These are phyloP conservation scores for Camptophora hylomeconis DNA, from an alignment of 2,329 filamentous ascomycete species.

Conservation along the genomic window DNA sequence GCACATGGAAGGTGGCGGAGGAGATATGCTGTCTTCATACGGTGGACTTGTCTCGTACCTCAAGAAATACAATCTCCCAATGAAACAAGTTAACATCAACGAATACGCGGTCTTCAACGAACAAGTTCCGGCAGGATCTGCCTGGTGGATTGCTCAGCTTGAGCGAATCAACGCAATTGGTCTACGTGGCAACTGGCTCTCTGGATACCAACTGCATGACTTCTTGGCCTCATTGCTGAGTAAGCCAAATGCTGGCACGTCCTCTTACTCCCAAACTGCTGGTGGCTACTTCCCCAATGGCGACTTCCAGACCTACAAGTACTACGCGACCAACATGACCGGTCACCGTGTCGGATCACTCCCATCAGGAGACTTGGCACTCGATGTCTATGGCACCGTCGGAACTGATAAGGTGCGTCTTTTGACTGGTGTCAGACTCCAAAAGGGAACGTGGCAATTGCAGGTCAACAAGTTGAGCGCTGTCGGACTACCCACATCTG, in stretches of 20 bases:
- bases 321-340: slow-evolving; percentile 34
- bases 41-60: slow-evolving; percentile 12
- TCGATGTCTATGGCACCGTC: no score
- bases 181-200: slow-evolving; percentile 35
- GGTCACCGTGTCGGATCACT: slow-evolving; percentile 27
- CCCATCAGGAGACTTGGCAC: no score
- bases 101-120: slow-evolving; percentile 33
- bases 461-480: no score
- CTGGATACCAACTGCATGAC: slow-evolving; percentile 30
- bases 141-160: slow-evolving; percentile 35
- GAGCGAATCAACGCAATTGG: slow-evolving; percentile 31
- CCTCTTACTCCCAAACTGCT: slow-evolving; percentile 15
- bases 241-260: slow-evolving; percentile 19
- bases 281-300: slow-evolving; percentile 28
- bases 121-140: slow-evolving; percentile 29
- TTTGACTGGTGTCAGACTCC: no score
- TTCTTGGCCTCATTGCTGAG: slow-evolving; percentile 30
- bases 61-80: slow-evolving; percentile 20
- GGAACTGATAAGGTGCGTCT: no score
- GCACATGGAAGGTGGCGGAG: slow-evolving; percentile 26
- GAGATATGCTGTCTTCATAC: slow-evolving; percentile 12
- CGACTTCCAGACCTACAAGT: slow-evolving; percentile 36
- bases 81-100: slow-evolving; percentile 36
- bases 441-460: no score
- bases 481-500: no score